phyloP scores from a whole-genome alignment of 345 rosid species.

The Eutrema heterophyllum region DNA sequence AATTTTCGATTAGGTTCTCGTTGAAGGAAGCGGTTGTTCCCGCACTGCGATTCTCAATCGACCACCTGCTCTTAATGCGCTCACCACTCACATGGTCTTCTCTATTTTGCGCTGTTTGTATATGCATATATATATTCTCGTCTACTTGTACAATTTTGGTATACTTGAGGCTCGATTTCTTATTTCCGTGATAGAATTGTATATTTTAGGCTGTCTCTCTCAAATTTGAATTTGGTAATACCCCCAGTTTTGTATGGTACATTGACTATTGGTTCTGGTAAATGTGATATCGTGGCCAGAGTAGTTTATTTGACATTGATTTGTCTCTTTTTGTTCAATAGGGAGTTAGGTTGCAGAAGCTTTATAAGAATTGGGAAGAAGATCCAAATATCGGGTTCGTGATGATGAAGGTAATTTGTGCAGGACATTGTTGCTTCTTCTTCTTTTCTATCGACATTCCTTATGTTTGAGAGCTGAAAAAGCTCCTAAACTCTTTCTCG shows the following conservation, averaged over 20 bases:
- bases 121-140: not conserved
- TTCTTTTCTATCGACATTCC: not conserved
- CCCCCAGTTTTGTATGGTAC: not conserved
- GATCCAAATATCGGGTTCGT: constrained; percentile 76
- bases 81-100: constrained; percentile 62
- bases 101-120: not conserved
- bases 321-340: constrained; percentile 8
- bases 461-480: not conserved
- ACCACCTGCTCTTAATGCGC: constrained; percentile 80
- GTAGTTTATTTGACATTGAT: not conserved
- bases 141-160: not conserved
- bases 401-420: constrained; percentile 57
- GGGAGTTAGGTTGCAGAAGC: constrained; percentile 57
- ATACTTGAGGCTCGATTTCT: not conserved
- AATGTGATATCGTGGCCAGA: not conserved
- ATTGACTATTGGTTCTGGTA: not conserved
- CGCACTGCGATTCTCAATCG: constrained; percentile 81
- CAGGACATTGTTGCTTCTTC: not conserved
- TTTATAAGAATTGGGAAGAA: constrained; percentile 85
- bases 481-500: constrained; percentile 8
- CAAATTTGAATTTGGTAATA: not conserved
- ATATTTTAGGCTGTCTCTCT: not conserved
- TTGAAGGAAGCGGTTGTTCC: constrained; percentile 64
- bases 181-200: not conserved
- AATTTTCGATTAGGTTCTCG: constrained; percentile 46